These are phyloP conservation scores for Fraxinus dipetala DNA, from an alignment of 305 asterid genomes.

Conservation along the genomic window DNA sequence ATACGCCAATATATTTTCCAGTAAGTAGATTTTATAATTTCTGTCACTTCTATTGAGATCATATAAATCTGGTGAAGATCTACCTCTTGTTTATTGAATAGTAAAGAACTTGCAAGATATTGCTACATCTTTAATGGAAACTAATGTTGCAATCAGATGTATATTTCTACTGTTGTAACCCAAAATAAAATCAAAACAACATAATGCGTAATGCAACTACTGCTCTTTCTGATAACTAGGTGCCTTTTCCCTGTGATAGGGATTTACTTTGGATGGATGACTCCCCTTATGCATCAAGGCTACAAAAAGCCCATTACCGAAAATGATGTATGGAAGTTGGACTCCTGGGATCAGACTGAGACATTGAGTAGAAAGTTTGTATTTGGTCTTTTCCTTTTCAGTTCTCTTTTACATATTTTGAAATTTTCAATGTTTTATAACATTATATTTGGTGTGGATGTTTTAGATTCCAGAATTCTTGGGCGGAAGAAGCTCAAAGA, in stretches of 20 bases:
- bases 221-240: constrained; percentile 16
- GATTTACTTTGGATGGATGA: constrained; percentile 57
- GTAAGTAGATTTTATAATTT: constrained; percentile 40
- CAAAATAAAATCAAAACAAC: background rate
- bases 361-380: constrained; percentile 72
- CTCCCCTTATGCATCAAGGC: constrained; percentile 86
- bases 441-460: constrained; percentile 12
- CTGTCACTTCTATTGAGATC: constrained; percentile 10
- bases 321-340: constrained; percentile 89
- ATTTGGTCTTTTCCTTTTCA: constrained; percentile 26
- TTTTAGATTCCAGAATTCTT: constrained; percentile 69
- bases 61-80: constrained; percentile 1
- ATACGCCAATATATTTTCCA: constrained; percentile 56
- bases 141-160: background rate
- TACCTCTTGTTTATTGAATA: background rate
- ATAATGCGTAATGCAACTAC: background rate
- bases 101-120: background rate
- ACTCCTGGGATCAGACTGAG: constrained; percentile 81
- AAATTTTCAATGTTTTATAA: constrained; percentile 2
- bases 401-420: constrained; percentile 13
- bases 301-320: constrained; percentile 78
- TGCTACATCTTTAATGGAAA: background rate
- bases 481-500: constrained; percentile 77
- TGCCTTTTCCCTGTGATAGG: constrained; percentile 29
- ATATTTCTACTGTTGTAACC: background rate